Base-by-base conservation (phyloP, 768 basidiomycete species). In the Coprinopsis strossmayeri region DNA sequence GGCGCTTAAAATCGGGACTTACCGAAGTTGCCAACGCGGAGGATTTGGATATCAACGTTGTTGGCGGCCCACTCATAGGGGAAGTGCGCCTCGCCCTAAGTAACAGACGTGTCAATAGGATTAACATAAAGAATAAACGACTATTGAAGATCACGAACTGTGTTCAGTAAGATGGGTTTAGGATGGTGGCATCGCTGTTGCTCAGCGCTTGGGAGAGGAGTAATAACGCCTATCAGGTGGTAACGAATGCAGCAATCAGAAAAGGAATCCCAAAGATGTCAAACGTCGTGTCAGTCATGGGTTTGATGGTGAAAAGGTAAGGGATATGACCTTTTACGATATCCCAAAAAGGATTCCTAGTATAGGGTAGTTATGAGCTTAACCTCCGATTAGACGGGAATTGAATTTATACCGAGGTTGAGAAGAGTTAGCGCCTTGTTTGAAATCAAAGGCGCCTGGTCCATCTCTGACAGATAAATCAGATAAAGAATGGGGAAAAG, bases 291-390 rank as follows among this genome's bases (percentile, higher is more conserved):
- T 47, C 49, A 35, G 18, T 46, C 49, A 25, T 21, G 49, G 5
- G 17, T 18, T 34, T 20, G 17, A 25, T 38, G 42, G 11, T 13
- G 47, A 41, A 32, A 25, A 25, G 39, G 26, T 30, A 26, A 44
- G 17, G 49, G 47, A 46, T 51, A n/a, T 46, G 46, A 76, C 79
- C 78, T 67, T 88, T 91, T 44, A 90, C 84, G 25, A 87, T 57
- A 53, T 89, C 74, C 86, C 87, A 89, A 61, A 90, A 86, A 3
- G 84, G 82, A 61, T 90, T 88, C 59, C 82, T 83, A 55, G 38
- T 20, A 32, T 34, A 4, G 49, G 20, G 26, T 41, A 54, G 47
- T 30, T 52, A 53, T 27, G n/a, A 28, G n/a, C n/a, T 20, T 45
- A 45, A 10, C 3, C n/a, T 38, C 35, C 5, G 11, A 11, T 15